Evolutionary conservation across 2,329 filamentous ascomycete genomes (phyloP).

Genomic region (Ilyonectria robusta): DNA sequence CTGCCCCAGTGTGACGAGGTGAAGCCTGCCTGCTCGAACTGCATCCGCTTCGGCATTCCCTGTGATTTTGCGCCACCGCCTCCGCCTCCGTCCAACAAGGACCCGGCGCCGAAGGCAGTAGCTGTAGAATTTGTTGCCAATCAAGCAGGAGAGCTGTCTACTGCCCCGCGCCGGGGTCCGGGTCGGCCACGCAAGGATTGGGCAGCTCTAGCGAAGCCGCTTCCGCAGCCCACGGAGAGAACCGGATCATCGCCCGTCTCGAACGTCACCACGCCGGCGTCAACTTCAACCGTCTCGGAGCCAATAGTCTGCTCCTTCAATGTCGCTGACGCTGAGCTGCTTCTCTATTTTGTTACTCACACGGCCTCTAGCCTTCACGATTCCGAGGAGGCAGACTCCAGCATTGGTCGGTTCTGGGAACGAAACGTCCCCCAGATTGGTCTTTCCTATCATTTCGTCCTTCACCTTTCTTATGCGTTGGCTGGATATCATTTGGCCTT

Average conservation of each 20-base stretch:
- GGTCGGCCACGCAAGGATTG: conserved; percentile 51
- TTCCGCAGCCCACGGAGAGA: conserved; percentile 38
- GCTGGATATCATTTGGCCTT: conserved; percentile 47
- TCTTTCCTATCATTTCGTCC: conserved; percentile 47
- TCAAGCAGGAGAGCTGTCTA: conserved; percentile 34
- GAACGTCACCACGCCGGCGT: conserved; percentile 39
- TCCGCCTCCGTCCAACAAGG: conserved; percentile 36
- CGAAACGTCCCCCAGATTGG: conserved; percentile 49
- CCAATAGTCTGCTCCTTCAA: conserved; percentile 43
- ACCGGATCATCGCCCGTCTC: conserved; percentile 43
- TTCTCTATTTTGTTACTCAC: conserved; percentile 47
- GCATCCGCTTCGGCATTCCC: conserved; percentile 49
- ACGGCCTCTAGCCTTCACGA: conserved; percentile 45
- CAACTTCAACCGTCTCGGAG: conserved; percentile 41
- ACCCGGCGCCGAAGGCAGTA: conserved; percentile 34
- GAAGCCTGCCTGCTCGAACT: conserved; percentile 51
- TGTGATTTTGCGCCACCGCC: conserved; percentile 47
- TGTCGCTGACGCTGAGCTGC: conserved; percentile 48
- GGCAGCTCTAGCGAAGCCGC: conserved; percentile 43
- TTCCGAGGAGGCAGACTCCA: conserved; percentile 33
- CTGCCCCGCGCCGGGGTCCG: conserved; percentile 45
- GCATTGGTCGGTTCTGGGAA: conserved; percentile 47
- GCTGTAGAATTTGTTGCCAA: conserved; percentile 31
- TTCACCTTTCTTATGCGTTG: conserved; percentile 49
- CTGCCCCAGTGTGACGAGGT: conserved; percentile 50